These are phyloP conservation scores for Protea cynaroides DNA, from an alignment of 164 flowering plant genomes.

Conservation along the genomic window DNA sequence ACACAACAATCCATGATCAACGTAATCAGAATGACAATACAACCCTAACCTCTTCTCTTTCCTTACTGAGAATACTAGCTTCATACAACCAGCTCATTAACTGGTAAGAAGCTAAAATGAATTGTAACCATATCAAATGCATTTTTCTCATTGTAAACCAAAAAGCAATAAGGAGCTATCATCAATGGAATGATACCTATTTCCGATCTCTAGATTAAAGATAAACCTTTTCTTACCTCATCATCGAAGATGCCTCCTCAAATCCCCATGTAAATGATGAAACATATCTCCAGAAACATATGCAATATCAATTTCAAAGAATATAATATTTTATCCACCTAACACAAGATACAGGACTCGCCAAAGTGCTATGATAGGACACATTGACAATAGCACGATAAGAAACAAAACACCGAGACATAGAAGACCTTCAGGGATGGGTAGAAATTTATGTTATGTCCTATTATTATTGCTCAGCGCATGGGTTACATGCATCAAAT, in stretches of 20 bases:
- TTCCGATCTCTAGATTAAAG: not conserved
- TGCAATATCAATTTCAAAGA: not conserved
- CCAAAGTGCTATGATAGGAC: not conserved
- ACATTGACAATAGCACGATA: not conserved
- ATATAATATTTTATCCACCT: too few relatives aligned
- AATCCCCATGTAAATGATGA: not conserved
- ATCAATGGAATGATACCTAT: not conserved
- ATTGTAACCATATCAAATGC: not conserved
- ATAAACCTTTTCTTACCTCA: not conserved
- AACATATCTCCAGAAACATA: not conserved
- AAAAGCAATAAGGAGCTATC: not conserved
- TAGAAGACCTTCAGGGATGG: not conserved
- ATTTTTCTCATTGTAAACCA: too few relatives aligned
- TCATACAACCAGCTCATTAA: not conserved
- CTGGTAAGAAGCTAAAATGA: too few relatives aligned
- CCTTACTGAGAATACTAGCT: not conserved
- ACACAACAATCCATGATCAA: too few relatives aligned
- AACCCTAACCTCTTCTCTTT: too few relatives aligned
- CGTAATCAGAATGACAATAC: too few relatives aligned
- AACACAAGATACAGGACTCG: not conserved
- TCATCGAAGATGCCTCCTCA: not conserved
- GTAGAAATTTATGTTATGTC: too few relatives aligned
- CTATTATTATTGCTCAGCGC: too few relatives aligned
- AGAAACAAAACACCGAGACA: not conserved
- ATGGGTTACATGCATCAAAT: too few relatives aligned